Evolutionary conservation across 208 protist species (phyloP).

Genomic region (Phytomonas serpens): DNA sequence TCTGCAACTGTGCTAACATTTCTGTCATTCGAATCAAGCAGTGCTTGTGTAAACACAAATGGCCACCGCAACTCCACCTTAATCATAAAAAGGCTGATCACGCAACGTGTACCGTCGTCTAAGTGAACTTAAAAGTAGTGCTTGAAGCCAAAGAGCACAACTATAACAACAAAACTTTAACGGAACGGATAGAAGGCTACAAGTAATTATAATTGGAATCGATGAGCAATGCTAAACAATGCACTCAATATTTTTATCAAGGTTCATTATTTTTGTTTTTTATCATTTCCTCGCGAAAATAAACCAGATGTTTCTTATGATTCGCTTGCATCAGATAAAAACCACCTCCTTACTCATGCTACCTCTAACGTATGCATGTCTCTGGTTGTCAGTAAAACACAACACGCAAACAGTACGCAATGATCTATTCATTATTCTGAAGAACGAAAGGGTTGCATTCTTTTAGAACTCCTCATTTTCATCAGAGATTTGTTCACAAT

Average conservation of each 20-base stretch:
- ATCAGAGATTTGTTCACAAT: not conserved
- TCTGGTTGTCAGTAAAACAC: not conserved
- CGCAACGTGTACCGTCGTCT: not conserved
- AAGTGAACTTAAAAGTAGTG: not conserved
- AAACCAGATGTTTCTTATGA: not conserved
- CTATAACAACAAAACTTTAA: not conserved
- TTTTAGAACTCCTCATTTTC: not conserved
- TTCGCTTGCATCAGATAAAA: not conserved
- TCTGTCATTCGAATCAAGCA: constrained; percentile 14
- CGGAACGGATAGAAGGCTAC: not conserved
- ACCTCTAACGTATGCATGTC: not conserved
- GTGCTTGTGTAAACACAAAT: not conserved
- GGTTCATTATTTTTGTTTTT: not conserved
- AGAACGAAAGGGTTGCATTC: not conserved
- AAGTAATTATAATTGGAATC: not conserved
- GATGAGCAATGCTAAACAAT: no score
- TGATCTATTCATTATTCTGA: not conserved
- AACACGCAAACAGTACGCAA: constrained; percentile 2
- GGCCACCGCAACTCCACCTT: not conserved
- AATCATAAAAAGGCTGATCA: not conserved
- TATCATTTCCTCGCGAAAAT: not conserved
- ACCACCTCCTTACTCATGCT: not conserved
- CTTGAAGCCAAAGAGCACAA: not conserved
- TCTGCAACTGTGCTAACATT: constrained; percentile 45
- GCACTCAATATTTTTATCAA: not conserved